Evolutionary conservation across 2,329 filamentous ascomycete species (phyloP), one percentile per base, ranked within the genome.

Genomic region (Hypoxylon sp.): DNA sequence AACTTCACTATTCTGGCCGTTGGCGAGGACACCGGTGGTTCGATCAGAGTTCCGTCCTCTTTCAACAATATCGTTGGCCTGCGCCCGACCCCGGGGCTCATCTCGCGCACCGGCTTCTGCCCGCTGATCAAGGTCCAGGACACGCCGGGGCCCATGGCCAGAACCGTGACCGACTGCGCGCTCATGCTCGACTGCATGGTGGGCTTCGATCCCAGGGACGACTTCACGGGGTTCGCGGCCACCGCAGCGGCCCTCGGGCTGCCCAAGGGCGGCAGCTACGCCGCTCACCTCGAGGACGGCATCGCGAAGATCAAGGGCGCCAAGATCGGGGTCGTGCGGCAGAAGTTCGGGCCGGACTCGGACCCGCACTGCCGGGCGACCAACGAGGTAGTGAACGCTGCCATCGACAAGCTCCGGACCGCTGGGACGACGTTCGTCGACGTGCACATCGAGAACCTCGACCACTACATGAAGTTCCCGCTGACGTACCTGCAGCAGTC

Each of bases 141-240:
- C 35, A 72, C 70, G 0, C 68, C 68, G 3, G 71, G 72, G 1
- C 70, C 70, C 1, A 66, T 73, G 63, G 67, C 68, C 1, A 60
- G 71, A 27, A 70, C 70, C 0, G 69, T 72, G n/a, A 55, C 35
- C 5, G 70, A 72, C 49, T 68, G 66, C 20, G 72, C 71, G 0
- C 45, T 68, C 4, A 66, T 73, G 67, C 55, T 73, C 1, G 71
- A 73, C 45, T 60, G 58, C 15, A 56, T 73, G 55, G 69, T 61
- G 0, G 70, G 71, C 3, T 66, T 67, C 35, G 70, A 72, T 48
- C 47, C 66, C 2, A 65, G 48, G 11, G 70, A 72, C 48, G 55
- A 61, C 4, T 71, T 62, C n/a, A 72, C 67, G 1, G 65, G 61
- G 7, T 43, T 64, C 6, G 65, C 67, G 11, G 62, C 55, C 3